Percentiles rank a stretch among this genome's conserved stretches.
Conservation (phyloP, 371 early-diverging fungal species). For the Rhizopus sp. region DNA sequence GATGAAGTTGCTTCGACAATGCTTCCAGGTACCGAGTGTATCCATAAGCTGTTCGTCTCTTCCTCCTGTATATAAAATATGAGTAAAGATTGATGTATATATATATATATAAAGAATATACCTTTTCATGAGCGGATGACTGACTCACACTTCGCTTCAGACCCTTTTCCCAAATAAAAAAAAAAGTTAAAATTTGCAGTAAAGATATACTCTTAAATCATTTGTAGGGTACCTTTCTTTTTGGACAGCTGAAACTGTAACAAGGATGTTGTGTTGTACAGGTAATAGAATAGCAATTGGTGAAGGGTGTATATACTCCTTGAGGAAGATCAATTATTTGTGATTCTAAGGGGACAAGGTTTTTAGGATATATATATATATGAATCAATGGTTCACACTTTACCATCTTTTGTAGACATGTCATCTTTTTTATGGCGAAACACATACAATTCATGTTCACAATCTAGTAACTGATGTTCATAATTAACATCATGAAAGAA, state of each 20-base stretch:
- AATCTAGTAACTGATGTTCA: slow-evolving; percentile 65
- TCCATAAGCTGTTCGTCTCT: slow-evolving; percentile 19
- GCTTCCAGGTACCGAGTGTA: slow-evolving; percentile 18
- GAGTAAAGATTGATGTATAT: neutral
- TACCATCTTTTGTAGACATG: slow-evolving; percentile 29
- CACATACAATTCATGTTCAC: slow-evolving; percentile 61
- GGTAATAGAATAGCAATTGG: slow-evolving; percentile 67
- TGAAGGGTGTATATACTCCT: slow-evolving; percentile 28
- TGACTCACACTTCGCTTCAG: slow-evolving; percentile 17
- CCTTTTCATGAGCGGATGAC: slow-evolving; percentile 14
- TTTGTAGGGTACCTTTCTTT: slow-evolving; percentile 11
- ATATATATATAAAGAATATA: neutral
- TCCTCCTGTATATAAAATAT: neutral
- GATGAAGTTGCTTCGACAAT: slow-evolving; percentile 12
- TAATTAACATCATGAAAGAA: slow-evolving; percentile 77
- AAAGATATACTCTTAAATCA: neutral
- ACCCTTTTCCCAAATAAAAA: slow-evolving; percentile 3
- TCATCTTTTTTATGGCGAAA: slow-evolving; percentile 30
- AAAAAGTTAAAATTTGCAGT: neutral
- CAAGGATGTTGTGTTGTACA: slow-evolving; percentile 74
- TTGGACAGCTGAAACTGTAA: slow-evolving; percentile 81
- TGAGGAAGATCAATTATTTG: slow-evolving; percentile 10
- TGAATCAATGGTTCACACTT: slow-evolving; percentile 14
- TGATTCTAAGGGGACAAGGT: neutral
- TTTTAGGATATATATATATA: slow-evolving; percentile 18